Base-by-base conservation (phyloP, 108 stramenopile species). In the Skeletonema tropicum region DNA sequence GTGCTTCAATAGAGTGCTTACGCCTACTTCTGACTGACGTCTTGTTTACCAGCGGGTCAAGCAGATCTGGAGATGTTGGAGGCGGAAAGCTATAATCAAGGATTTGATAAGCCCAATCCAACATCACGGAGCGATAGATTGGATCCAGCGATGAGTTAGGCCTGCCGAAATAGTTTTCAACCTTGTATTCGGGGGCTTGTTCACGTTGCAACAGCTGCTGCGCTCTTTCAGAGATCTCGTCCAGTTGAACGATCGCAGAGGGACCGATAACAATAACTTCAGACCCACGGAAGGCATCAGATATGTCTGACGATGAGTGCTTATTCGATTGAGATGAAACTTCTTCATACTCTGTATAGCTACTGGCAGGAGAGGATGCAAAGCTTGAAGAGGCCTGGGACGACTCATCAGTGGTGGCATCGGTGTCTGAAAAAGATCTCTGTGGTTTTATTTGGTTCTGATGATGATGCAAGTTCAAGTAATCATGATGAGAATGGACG, bases 51-150 rank as follows among this genome's bases (percentile, higher is more conserved):
- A 45, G 1, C 15, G 15, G 15, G 42, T 45, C 42, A 45, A 45
- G 42, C 42, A 17, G 61, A 36, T 62, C 33, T 19, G 17, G 36
- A 17, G 31, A 32, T 38, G 36, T 6, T n/a, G 60, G 35, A 2
- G 35, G 36, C 13, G 61, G 61, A 62, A 62, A 62, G 61, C 61
- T 62, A 21, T 36, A 62, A 36, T 62, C 61, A 33, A 62, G 29
- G 36, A 62, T 38, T 17, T 5, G 5, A 21, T 30, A 62, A 36
- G 61, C 26, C 61, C 61, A 62, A 19, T 62, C 61, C 17, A 62
- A 17, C 61, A 62, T 62, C 61, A 17, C 36, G 31, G 26, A 33
- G 32, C 61, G 61, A 11, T 6, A 62, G 15, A 38, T 62, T 14
- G 61, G 35, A 21, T 62, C 61, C 36, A 62, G 14, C 6, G 61